A percentile compares a stretch with the other conserved stretches of the same genome.
Conservation (phyloP, 768 basidiomycete genomes). For the Boletus rubropictus region DNA sequence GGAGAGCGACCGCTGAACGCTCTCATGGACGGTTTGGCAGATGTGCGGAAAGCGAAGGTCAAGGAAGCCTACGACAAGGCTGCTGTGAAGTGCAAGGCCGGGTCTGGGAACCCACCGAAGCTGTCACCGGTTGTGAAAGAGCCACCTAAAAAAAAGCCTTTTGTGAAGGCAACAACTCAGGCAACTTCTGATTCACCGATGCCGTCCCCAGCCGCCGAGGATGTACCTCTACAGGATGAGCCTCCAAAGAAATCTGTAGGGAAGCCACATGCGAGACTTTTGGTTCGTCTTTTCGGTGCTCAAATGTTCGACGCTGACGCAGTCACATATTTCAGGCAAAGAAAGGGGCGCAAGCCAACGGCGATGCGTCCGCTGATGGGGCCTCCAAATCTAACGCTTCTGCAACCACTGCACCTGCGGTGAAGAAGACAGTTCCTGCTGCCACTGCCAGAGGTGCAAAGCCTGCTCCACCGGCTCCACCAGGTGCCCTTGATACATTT, state of each 20-base stretch:
- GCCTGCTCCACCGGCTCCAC: slow-evolving; percentile 41
- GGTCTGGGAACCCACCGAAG: slow-evolving; percentile 47
- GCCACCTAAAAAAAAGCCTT: slow-evolving; percentile 34
- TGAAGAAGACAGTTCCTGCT: slow-evolving; percentile 42
- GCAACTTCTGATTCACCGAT: slow-evolving; percentile 17
- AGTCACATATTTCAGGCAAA: slow-evolving; percentile 38
- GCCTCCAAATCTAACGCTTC: slow-evolving; percentile 22
- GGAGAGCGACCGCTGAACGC: slow-evolving; percentile 90
- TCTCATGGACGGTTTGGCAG: slow-evolving; percentile 76
- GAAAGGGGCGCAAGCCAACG: slow-evolving; percentile 40
- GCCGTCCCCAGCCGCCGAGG: slow-evolving; percentile 10
- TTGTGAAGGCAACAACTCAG: slow-evolving; percentile 27
- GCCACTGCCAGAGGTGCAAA: slow-evolving; percentile 43
- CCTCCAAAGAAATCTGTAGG: slow-evolving; percentile 40
- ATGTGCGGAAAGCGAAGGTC: slow-evolving; percentile 85
- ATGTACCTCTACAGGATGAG: slow-evolving; percentile 25
- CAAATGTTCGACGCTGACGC: not conserved
- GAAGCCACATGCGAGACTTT: slow-evolving; percentile 48
- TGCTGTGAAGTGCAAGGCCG: slow-evolving; percentile 81
- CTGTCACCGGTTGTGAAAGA: slow-evolving; percentile 29
- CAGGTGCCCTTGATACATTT: slow-evolving; percentile 68
- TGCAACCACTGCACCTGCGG: slow-evolving; percentile 25
- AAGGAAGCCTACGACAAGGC: slow-evolving; percentile 91
- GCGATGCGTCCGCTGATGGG: slow-evolving; percentile 19
- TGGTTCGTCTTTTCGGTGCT: slow-evolving; percentile 26